Base-by-base conservation (phyloP, 2,329 filamentous ascomycete species). In the Byssoonygena ceratinophila region DNA sequence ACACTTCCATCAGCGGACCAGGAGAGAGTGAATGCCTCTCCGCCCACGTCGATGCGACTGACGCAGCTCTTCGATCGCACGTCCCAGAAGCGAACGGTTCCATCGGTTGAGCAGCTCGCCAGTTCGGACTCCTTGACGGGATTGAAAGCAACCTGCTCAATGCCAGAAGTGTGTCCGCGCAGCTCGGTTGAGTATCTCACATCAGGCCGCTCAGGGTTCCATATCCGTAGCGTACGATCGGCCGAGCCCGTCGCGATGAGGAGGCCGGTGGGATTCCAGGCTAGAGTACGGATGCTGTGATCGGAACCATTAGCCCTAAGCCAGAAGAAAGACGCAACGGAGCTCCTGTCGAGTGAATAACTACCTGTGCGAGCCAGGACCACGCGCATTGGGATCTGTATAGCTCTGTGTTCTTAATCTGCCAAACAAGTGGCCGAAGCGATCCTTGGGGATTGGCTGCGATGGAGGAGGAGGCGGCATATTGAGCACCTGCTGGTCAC, bases 201-300 rank as follows among this genome's bases (percentile, higher is more conserved):
- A 55, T 67, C 63, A 16, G 73, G 68, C 50, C 72, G 69, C 53
- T 76, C 73, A 0, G 73, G 73, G 57, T 98, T 94, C 91, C 92
- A 98, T 59, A 98, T 82, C n/a, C 89, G 84, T 41, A 98, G 75
- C 0, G 83, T 83, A 50, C 91, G 90, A 69, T 97, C 85, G 7
- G 91, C 87, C 2, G 87, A 85, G 1, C 88, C 89, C 0, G 90
- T 94, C 0, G 91, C 91, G 55, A 97, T 82, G 55, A 92, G 75
- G 7, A 81, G 85, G 31, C 91, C 89, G 0, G 87, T 75, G 0
- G 90, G 87, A 59, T 91, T 95, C 91, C 91, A 97, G 36, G 86
- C 83, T 59, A 97, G 83, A 1, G 85, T 84, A 37, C 86, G 82
- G 53, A 94, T 76, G 57, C 84, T 88, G 58, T 51, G 53, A 14